Percentiles rank a stretch among this genome's conserved stretches.
These are phyloP conservation scores for apple (Malus domestica) DNA, from an alignment of 306 rosid species.

Conservation along the genomic window ASM211411v1 NC_041799.1:38461001-38461500, in stretches of 20 bases:
- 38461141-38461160: slow-evolving; percentile 39
- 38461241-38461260: slow-evolving; percentile 56
- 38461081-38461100: background rate
- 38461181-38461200: slow-evolving; percentile 45
- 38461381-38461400: no score
- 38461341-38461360: no score
- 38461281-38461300: slow-evolving; percentile 73
- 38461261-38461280: slow-evolving; percentile 49
- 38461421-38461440: no score
- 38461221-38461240: slow-evolving; percentile 65
- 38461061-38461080: background rate
- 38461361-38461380: background rate
- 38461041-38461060: background rate
- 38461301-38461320: slow-evolving; percentile 55
- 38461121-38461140: background rate
- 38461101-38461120: background rate
- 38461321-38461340: background rate
- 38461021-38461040: background rate
- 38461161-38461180: slow-evolving; percentile 52
- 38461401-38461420: no score
- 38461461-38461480: background rate
- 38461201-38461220: slow-evolving; percentile 55
- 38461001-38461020: background rate
- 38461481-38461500: background rate
- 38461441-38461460: background rate